Percentiles rank a stretch among this genome's conserved stretches.
phyloP scores from a whole-genome alignment of 2,329 filamentous ascomycete genomes.

The Calonectria hawksworthii region DNA sequence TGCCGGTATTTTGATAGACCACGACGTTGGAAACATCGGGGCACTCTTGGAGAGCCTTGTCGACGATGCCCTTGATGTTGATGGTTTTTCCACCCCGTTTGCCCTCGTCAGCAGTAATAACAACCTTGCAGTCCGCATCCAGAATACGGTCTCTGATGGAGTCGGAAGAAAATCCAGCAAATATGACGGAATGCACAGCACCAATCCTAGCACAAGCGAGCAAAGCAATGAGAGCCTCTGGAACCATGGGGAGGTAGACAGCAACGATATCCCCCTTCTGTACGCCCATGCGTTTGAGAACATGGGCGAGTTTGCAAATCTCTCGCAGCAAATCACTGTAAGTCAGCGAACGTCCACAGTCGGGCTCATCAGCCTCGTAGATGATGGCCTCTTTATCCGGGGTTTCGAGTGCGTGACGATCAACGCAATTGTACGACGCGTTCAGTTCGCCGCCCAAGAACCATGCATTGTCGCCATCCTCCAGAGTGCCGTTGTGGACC shows the following conservation, averaged over 20 bases:
- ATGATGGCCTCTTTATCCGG: constrained; percentile 93
- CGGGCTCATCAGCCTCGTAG: constrained; percentile 93
- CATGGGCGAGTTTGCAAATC: constrained; percentile 85
- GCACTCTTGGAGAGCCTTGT: constrained; percentile 86
- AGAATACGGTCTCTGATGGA: constrained; percentile 91
- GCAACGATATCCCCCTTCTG: constrained; percentile 95
- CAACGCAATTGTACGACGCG: constrained; percentile 94
- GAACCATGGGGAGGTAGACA: constrained; percentile 97
- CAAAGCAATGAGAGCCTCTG: constrained; percentile 83
- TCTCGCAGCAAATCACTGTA: constrained; percentile 91
- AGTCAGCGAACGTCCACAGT: constrained; percentile 85
- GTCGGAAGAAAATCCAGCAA: constrained; percentile 94
- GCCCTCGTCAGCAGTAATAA: constrained; percentile 94
- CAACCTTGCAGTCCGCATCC: constrained; percentile 87
- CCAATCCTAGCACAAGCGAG: constrained; percentile 90
- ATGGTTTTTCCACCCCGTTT: constrained; percentile 95
- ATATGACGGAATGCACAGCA: constrained; percentile 93
- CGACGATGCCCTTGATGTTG: constrained; percentile 95
- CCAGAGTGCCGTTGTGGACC: constrained; percentile 80
- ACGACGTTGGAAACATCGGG: constrained; percentile 84
- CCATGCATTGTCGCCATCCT: constrained; percentile 87
- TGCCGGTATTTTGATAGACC: constrained; percentile 91
- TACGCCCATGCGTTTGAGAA: constrained; percentile 91
- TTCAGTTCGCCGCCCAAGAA: constrained; percentile 92
- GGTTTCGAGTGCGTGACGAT: constrained; percentile 91